A percentile compares a stretch with the other conserved stretches of the same genome.
Conservation (phyloP, 331 rosid species). For the Quercus tomentella region DNA sequence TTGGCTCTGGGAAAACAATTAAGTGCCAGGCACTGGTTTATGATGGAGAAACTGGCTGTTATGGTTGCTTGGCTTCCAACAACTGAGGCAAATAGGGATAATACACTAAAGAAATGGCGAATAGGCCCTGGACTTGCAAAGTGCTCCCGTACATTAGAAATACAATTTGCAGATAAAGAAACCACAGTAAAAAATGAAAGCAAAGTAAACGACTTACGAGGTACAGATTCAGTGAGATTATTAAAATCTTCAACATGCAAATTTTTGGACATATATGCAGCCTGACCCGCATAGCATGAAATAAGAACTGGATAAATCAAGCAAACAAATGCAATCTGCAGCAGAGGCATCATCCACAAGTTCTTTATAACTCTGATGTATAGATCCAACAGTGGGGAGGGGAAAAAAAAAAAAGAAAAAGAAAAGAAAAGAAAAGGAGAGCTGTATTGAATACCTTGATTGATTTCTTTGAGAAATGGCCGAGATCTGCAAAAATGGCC, state of each 20-base stretch:
- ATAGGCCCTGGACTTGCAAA: slow-evolving; percentile 37
- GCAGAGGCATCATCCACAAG: slow-evolving; percentile 22
- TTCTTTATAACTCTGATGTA: not conserved
- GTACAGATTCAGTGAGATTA: slow-evolving; percentile 68
- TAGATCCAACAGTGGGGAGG: not conserved
- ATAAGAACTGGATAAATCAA: slow-evolving; percentile 74
- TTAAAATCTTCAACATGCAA: slow-evolving; percentile 25
- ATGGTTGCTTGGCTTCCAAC: slow-evolving; percentile 91
- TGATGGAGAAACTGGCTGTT: slow-evolving; percentile 74
- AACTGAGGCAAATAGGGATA: slow-evolving; percentile 69
- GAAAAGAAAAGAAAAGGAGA: slow-evolving; percentile 4
- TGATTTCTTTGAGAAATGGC: slow-evolving; percentile 82
- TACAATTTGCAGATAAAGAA: slow-evolving; percentile 1
- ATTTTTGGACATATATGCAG: slow-evolving; percentile 70
- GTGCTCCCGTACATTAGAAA: slow-evolving; percentile 15
- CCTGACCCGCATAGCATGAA: slow-evolving; percentile 75
- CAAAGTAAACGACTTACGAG: slow-evolving; percentile 37
- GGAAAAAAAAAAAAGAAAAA: not conserved
- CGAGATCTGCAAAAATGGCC: slow-evolving; percentile 77
- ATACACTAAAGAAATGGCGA: slow-evolving; percentile 39
- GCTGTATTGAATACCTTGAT: slow-evolving; percentile 44
- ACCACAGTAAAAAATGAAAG: not conserved
- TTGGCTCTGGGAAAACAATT: slow-evolving; percentile 83
- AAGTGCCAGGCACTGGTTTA: slow-evolving; percentile 73
- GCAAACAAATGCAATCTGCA: slow-evolving; percentile 72